Base-by-base conservation (phyloP, 164 flowering plant genomes). In the Magnolia officinalis region DNA sequence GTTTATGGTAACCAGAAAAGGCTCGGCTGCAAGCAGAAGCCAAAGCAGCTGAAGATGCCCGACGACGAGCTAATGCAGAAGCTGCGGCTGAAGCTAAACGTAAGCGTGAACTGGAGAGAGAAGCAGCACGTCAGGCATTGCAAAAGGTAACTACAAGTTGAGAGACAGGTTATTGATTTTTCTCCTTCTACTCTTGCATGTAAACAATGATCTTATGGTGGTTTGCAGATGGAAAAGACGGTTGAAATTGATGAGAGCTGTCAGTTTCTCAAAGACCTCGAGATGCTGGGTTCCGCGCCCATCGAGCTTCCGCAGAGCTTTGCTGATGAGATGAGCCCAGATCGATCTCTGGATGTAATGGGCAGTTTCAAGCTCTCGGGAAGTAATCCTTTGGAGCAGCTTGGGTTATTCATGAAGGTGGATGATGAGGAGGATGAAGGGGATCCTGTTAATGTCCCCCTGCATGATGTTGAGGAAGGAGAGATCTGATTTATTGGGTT, bases 21-120 rank as follows among this genome's bases (percentile, higher is more conserved):
- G 97, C 94, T 70, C 86, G 94, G 68, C 75, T 93, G 72, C 92
- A 87, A 82, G 97, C 95, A 26, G 96, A 93, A 86, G 97, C 97
- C 7, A 90, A 84, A 72, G 98, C 97, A 78, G 96, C 94, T 7
- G 95, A 93, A 81, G 95, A 89, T 76, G 97, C 96, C 73, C 84
- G 88, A 72, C 86, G 75, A 80, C 89, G 78, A 78, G 90, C 88
- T 8, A 92, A 87, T 79, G 92, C 82, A 75, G 90, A 86, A 82
- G 95, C 92, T 75, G 92, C 88, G 6, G 94, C 91, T 52, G 94
- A 92, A 78, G 92, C 90, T 75, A 93, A 83, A 80, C 81, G 85
- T 74, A 89, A 84, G 83, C 83, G 92, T 84, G 94, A 95, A 77
- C 86, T 87, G 55, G 97, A 93, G 75, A 89, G 97, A 79, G 97